These are phyloP conservation scores for Agrocybe pediades DNA, from an alignment of 768 basidiomycete species.

Conservation along the genomic window DNA sequence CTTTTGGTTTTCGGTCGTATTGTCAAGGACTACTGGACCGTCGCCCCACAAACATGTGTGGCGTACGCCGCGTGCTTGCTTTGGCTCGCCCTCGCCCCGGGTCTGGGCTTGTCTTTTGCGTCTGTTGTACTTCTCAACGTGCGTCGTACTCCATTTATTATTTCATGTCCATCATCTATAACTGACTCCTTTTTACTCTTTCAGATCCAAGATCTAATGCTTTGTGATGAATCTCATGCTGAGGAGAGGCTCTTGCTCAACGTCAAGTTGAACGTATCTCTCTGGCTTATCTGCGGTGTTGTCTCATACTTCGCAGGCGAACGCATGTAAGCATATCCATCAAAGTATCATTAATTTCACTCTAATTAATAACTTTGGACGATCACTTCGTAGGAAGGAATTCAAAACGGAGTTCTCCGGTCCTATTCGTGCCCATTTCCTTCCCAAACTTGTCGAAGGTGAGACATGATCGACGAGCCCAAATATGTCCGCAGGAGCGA, in stretches of 20 bases:
- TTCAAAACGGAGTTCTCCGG: constrained; percentile 20
- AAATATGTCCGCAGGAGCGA: neutral
- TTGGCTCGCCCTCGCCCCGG: constrained; percentile 32
- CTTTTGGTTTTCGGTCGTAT: constrained; percentile 20
- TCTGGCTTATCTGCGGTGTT: constrained; percentile 11
- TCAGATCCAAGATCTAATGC: neutral
- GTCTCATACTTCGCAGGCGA: constrained; percentile 1
- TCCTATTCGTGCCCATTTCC: constrained; percentile 36
- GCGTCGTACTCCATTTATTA: constrained; percentile 7
- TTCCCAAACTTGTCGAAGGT: constrained; percentile 42
- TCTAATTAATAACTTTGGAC: neutral
- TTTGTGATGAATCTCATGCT: neutral
- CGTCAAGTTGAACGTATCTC: neutral
- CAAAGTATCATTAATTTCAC: neutral
- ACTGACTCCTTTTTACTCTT: neutral
- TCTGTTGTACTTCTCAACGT: constrained; percentile 33
- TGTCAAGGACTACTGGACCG: constrained; percentile 20
- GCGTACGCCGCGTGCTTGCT: constrained; percentile 28
- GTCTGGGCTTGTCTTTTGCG: constrained; percentile 35
- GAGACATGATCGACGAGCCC: neutral
- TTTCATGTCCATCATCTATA: neutral
- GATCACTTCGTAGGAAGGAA: neutral
- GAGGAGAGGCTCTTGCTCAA: neutral
- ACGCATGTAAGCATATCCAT: constrained; percentile 7
- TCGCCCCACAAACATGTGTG: constrained; percentile 21